A percentile compares a stretch with the other conserved stretches of the same genome.
phyloP scores from a whole-genome alignment of 805 yeast genomes.

The Metschnikowia kunwiensis region DNA sequence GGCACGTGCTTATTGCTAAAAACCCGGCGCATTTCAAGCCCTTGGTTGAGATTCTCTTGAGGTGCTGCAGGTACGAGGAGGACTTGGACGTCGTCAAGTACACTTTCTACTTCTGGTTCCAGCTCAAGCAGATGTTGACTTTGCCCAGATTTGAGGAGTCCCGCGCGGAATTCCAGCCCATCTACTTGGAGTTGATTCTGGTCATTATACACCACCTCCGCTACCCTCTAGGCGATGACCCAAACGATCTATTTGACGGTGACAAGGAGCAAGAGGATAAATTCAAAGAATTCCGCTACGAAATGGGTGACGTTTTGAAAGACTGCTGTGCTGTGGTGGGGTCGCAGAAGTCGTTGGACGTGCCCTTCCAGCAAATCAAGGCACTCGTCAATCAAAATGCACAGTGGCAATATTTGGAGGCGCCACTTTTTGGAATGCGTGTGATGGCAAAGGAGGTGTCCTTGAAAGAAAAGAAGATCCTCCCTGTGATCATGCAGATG shows the following conservation, averaged over 20 bases:
- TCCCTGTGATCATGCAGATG: constrained; percentile 74
- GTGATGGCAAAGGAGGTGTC: constrained; percentile 93
- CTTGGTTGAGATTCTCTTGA: constrained; percentile 67
- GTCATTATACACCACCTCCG: constrained; percentile 66
- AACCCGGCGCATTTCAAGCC: constrained; percentile 67
- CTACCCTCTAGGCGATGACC: constrained; percentile 54
- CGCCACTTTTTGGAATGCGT: constrained; percentile 83
- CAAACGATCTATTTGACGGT: constrained; percentile 49
- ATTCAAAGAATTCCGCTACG: constrained; percentile 90
- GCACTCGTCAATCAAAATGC: constrained; percentile 32
- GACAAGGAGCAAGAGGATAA: constrained; percentile 86
- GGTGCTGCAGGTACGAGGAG: constrained; percentile 67
- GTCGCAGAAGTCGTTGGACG: constrained; percentile 59
- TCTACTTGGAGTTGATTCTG: constrained; percentile 56
- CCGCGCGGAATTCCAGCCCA: constrained; percentile 46
- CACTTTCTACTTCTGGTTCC: constrained; percentile 91
- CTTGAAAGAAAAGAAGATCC: constrained; percentile 54
- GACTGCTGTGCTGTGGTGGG: constrained; percentile 94
- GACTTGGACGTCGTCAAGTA: constrained; percentile 88
- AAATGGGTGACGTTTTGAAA: constrained; percentile 96
- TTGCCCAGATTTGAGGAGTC: constrained; percentile 57
- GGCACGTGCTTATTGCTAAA: constrained; percentile 84
- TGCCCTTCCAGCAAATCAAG: constrained; percentile 66
- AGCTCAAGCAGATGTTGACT: constrained; percentile 67
- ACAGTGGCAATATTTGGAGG: constrained; percentile 84